These are phyloP conservation scores for Candida methanosorbosa DNA, from an alignment of 805 yeast species.

Conservation along the genomic window DNA sequence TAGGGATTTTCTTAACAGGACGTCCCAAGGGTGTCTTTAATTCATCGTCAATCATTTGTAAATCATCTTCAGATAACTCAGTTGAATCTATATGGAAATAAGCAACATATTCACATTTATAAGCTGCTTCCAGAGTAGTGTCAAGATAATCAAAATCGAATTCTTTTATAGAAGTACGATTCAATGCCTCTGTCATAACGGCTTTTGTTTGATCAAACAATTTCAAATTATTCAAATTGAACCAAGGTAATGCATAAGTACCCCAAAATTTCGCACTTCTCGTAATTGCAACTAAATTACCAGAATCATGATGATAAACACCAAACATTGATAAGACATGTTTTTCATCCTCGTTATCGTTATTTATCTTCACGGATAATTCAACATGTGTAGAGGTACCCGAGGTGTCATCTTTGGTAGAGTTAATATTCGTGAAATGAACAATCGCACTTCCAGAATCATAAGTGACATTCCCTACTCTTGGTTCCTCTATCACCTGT, in stretches of 20 bases:
- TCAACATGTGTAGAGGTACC: slow-evolving; percentile 3
- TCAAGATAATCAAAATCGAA: slow-evolving; percentile 27
- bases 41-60: slow-evolving; percentile 64
- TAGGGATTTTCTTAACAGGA: slow-evolving; percentile 58
- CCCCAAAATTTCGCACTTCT: slow-evolving; percentile 60
- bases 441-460: slow-evolving; percentile 14
- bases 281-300: slow-evolving; percentile 51
- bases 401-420: slow-evolving; percentile 3
- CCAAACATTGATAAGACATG: slow-evolving; percentile 48
- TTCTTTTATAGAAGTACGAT: slow-evolving; percentile 31
- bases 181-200: slow-evolving; percentile 34
- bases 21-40: slow-evolving; percentile 66
- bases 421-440: slow-evolving; percentile 8
- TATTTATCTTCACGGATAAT: slow-evolving; percentile 29
- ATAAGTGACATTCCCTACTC: slow-evolving; percentile 20
- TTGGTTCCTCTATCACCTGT: neutral
- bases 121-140: slow-evolving; percentile 14
- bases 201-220: slow-evolving; percentile 37
- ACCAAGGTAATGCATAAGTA: slow-evolving; percentile 51
- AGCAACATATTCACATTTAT: slow-evolving; percentile 61
- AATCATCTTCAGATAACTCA: slow-evolving; percentile 39
- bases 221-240: slow-evolving; percentile 29
- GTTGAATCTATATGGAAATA: slow-evolving; percentile 67
- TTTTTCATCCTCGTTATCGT: slow-evolving; percentile 37
- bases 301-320: slow-evolving; percentile 57